Evolutionary conservation across 345 rosid species (phyloP).

Genomic region (Sonneratia alba): DNA sequence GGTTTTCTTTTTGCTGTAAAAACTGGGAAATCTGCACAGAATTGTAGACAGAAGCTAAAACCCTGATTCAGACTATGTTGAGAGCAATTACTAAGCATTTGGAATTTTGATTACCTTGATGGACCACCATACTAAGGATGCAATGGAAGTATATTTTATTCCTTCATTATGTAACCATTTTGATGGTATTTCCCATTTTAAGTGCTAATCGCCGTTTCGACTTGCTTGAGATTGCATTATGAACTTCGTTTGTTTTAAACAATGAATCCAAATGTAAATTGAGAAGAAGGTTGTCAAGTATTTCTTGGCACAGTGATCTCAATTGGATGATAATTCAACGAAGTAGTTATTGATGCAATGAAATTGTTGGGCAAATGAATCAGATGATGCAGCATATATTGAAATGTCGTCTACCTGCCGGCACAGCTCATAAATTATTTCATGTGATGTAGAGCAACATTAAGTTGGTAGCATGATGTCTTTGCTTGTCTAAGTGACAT

Average conservation of each 20-base stretch:
- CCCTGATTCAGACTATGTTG: neutral
- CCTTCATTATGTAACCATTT: neutral
- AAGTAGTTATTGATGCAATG: neutral
- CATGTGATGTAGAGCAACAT: neutral
- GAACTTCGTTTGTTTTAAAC: neutral
- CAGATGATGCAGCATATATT: neutral
- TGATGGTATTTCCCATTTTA: neutral
- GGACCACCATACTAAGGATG: too few relatives aligned
- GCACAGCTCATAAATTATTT: neutral
- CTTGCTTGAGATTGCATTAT: neutral
- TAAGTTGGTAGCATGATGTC: neutral
- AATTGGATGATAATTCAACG: neutral
- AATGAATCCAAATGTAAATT: neutral
- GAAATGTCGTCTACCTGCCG: neutral
- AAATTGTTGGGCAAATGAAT: neutral
- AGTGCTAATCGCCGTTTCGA: neutral
- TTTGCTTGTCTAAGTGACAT: neutral
- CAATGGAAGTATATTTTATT: too few relatives aligned
- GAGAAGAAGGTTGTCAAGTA: neutral
- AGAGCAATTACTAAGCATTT: neutral
- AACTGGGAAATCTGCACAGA: neutral
- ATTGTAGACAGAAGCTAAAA: neutral
- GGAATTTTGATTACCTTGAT: neutral
- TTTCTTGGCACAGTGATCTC: neutral
- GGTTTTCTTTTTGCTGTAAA: neutral